Percentiles rank a stretch among this genome's conserved stretches.
Conservation (phyloP, 1,284 basidiomycete species). For the Tetrapyrgos nigripes region DNA sequence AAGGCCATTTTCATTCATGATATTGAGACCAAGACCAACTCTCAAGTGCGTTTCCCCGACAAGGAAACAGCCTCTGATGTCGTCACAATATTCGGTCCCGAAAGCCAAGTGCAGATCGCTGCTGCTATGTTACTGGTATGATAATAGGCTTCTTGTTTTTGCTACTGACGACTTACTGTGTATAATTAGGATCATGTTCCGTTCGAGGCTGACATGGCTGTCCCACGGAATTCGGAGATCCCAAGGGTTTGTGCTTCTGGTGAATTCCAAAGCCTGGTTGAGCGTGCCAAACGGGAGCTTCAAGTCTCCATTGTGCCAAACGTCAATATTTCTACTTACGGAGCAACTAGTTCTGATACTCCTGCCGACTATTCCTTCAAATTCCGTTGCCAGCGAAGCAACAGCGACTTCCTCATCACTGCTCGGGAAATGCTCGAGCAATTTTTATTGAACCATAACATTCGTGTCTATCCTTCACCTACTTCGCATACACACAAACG, state of each 20-base stretch:
- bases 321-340: slow-evolving; percentile 55
- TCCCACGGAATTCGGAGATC: slow-evolving; percentile 86
- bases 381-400: slow-evolving; percentile 93
- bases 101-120: slow-evolving; percentile 96
- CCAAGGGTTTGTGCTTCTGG: slow-evolving; percentile 74
- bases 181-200: slow-evolving; percentile 89
- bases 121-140: slow-evolving; percentile 92
- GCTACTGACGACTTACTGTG: slow-evolving; percentile 10
- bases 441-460: slow-evolving; percentile 85
- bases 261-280: slow-evolving; percentile 85
- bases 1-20: slow-evolving; percentile 98
- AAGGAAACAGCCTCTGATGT: slow-evolving; percentile 93
- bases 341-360: slow-evolving; percentile 49
- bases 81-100: slow-evolving; percentile 94
- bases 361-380: slow-evolving; percentile 90
- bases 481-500: slow-evolving; percentile 79
- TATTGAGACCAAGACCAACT: slow-evolving; percentile 97
- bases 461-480: slow-evolving; percentile 79
- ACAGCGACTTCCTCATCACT: slow-evolving; percentile 90
- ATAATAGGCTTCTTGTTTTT: slow-evolving; percentile 17
- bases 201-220: slow-evolving; percentile 94
- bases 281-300: slow-evolving; percentile 92
- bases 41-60: slow-evolving; percentile 92
- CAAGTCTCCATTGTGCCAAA: slow-evolving; percentile 90
- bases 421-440: slow-evolving; percentile 94